Conservation (phyloP, 306 rosid species). For the Rosa chinensis region DNA sequence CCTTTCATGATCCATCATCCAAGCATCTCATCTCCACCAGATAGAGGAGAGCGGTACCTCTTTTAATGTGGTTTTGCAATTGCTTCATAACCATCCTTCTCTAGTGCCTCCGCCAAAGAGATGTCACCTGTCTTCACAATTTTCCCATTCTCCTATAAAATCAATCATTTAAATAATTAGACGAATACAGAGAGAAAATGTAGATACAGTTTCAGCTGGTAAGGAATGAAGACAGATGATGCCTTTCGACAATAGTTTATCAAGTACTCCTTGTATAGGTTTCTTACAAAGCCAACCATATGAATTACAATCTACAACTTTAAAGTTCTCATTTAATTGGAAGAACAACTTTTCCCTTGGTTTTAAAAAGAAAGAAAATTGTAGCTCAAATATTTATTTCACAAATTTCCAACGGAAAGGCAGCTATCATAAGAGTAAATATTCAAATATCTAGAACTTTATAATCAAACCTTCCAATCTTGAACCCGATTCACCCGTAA, state of each 20-base stretch:
- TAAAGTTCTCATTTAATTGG: background rate
- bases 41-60: conserved; percentile 31
- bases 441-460: background rate
- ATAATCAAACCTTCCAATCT: background rate
- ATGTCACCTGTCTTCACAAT: conserved; percentile 78
- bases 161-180: conserved; percentile 1
- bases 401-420: background rate
- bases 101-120: conserved; percentile 71
- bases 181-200: background rate
- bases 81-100: conserved; percentile 71
- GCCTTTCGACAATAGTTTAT: background rate
- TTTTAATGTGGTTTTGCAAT: conserved; percentile 41
- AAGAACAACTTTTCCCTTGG: background rate
- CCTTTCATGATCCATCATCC: background rate
- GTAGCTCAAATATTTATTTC: background rate
- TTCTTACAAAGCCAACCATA: background rate
- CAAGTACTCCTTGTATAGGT: background rate
- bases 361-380: background rate
- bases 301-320: background rate
- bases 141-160: conserved; percentile 67
- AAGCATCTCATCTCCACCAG: background rate
- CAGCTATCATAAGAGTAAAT: background rate
- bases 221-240: background rate
- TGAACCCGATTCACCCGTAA: background rate
- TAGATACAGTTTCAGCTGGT: background rate